Evolutionary conservation across 225 moss, liverwort and hornwort species (phyloP), one percentile per base, ranked within the genome.

Genomic region (Straminergon stramineum): DNA sequence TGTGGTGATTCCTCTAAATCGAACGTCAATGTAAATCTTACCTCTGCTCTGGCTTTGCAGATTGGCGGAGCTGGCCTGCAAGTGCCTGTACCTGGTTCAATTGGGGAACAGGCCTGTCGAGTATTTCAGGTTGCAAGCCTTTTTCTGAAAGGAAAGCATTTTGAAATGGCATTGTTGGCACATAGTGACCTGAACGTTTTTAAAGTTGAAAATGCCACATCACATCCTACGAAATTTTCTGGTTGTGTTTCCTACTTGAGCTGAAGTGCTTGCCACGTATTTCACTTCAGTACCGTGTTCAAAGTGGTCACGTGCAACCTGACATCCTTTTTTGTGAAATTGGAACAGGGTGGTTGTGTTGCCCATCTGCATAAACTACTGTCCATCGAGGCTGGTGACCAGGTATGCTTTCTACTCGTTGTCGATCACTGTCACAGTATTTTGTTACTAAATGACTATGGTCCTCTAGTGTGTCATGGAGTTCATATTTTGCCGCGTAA

Each of bases 351-450:
- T 79, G 97, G 97, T 84, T 95, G 96, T 90, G 97, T 97, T 77
- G 90, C 95, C 63, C 97, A 97, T 94, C 91, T 97, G 86, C 97
- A 97, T 87, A 97, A 93, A 79, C 79, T 97, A 75, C 92, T 97
- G 66, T 88, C 93, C 64, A 96, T 97, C 53, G 97, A 97, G 92
- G 96, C 97, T 60, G 96, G 97, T 91, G 96, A 95, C 88, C 94
- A 96, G 95, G 97, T 97, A 93, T 94, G 79, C 41, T 88, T 61
- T 82, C 69, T 45, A n/a, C 79, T 87, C 75, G n/a, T 75, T 89
- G 21, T 89, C n/a, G 32, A 56, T 69, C 55, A n/a, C 84, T 84
- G 28, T 68, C 67, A 30, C n/a, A 75, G 20, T 52, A 43, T 41
- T 37, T 41, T 69, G 82, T 61, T 62, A 35, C 53, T 55, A 41